Conservation (phyloP, 768 basidiomycete species). For the Tubosaeta brunneosetosa region DNA sequence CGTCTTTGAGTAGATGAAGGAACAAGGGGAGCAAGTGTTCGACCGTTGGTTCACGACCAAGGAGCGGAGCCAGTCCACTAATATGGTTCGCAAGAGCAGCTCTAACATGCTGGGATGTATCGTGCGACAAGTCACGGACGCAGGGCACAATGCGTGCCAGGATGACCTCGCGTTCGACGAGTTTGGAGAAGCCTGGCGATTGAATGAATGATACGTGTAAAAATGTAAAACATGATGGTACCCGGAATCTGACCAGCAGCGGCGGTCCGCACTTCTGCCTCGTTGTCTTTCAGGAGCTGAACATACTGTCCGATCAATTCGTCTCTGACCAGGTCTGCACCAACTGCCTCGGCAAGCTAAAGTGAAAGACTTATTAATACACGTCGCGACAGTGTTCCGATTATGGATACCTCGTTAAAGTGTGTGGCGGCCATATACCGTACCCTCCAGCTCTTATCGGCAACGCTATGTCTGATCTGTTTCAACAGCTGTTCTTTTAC, state of each 20-base stretch:
- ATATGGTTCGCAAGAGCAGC: conserved; percentile 96
- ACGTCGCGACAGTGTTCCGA: background rate
- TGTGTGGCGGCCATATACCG: conserved; percentile 98
- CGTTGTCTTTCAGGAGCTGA: conserved; percentile 92
- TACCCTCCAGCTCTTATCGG: conserved; percentile 98
- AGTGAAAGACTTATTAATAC: background rate
- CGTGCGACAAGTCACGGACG: conserved; percentile 89
- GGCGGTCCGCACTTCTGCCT: conserved; percentile 97
- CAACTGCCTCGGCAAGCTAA: conserved; percentile 88
- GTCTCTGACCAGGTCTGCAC: conserved; percentile 84
- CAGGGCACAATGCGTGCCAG: conserved; percentile 91
- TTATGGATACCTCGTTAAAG: conserved; percentile 75
- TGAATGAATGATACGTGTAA: background rate
- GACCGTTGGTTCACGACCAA: conserved; percentile 90
- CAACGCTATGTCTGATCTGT: conserved; percentile 81
- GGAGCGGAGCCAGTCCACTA: conserved; percentile 89
- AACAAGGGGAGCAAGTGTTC: conserved; percentile 96
- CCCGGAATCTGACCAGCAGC: conserved; percentile 96
- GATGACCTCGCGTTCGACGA: conserved; percentile 91
- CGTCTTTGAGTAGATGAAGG: conserved; percentile 94
- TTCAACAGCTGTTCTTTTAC: conserved; percentile 86
- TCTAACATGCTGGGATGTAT: conserved; percentile 94
- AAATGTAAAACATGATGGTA: conserved; percentile 30
- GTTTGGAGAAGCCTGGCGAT: conserved; percentile 83
- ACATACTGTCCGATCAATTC: conserved; percentile 93